These are phyloP conservation scores for Globisporangium canariense DNA, from an alignment of 352 stramenopile species.

Conservation along the genomic window DNA sequence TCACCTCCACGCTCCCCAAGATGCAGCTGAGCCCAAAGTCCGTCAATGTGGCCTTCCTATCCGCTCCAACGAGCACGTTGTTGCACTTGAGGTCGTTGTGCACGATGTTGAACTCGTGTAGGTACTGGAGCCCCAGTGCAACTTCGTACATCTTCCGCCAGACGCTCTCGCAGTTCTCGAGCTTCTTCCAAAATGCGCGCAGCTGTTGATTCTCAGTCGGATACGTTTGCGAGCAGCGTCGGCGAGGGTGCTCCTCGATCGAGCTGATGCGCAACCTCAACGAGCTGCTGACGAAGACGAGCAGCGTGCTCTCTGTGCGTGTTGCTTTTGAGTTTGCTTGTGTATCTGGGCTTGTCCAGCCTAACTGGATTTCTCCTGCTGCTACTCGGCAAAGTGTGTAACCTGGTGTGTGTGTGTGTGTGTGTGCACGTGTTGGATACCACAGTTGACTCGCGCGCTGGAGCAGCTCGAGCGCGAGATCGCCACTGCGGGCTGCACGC, in stretches of 20 bases:
- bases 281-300: conserved; percentile 20
- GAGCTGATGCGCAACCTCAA: conserved; percentile 27
- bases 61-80: no score
- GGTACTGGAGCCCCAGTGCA: no score
- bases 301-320: conserved; percentile 19
- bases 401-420: neutral
- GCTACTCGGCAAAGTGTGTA: neutral
- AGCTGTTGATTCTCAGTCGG: neutral
- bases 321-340: neutral
- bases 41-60: no score
- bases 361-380: neutral
- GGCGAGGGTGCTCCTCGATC: conserved; percentile 23
- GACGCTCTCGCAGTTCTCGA: no score
- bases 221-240: neutral
- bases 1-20: no score
- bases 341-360: neutral
- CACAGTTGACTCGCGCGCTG: conserved; percentile 32
- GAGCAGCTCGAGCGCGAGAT: conserved; percentile 32
- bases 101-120: no score
- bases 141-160: no score
- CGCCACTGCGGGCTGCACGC: conserved; percentile 19
- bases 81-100: no score
- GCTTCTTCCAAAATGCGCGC: no score
- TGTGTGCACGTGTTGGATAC: neutral
- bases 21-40: no score